A percentile compares a stretch with the other conserved stretches of the same genome.
Evolutionary conservation across 2,329 filamentous ascomycete species (phyloP).

Genomic region (Sclerotinia trifoliorum): DNA sequence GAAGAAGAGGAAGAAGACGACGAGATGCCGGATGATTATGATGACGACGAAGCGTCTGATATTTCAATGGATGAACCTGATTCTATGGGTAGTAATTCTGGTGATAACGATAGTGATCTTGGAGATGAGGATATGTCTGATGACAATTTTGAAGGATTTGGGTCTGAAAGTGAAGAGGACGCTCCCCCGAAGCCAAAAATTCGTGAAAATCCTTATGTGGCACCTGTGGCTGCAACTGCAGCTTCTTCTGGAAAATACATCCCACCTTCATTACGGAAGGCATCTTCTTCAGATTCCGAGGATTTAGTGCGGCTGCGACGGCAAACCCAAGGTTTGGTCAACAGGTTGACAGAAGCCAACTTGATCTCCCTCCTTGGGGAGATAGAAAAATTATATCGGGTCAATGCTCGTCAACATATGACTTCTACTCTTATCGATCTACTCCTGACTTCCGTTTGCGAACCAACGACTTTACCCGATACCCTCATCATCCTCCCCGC

Average conservation of each 20-base stretch:
- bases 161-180: slow-evolving; percentile 42
- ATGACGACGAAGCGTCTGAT: slow-evolving; percentile 39
- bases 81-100: slow-evolving; percentile 36
- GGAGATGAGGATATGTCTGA: slow-evolving; percentile 43
- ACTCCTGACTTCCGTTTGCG: slow-evolving; percentile 75
- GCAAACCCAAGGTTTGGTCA: slow-evolving; percentile 84
- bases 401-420: slow-evolving; percentile 83
- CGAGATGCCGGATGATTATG: slow-evolving; percentile 36
- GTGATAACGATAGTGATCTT: slow-evolving; percentile 32
- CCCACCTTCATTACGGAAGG: slow-evolving; percentile 76
- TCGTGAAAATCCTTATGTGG: slow-evolving; percentile 85
- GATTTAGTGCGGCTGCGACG: slow-evolving; percentile 67
- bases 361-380: slow-evolving; percentile 80
- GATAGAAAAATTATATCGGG: slow-evolving; percentile 78
- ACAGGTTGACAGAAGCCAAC: slow-evolving; percentile 89
- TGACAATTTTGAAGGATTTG: slow-evolving; percentile 43
- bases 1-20: slow-evolving; percentile 32
- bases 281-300: slow-evolving; percentile 63
- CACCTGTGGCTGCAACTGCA: slow-evolving; percentile 55
- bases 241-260: slow-evolving; percentile 73
- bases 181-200: slow-evolving; percentile 46
- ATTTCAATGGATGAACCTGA: slow-evolving; percentile 36
- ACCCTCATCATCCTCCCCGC: slow-evolving; percentile 89
- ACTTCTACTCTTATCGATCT: slow-evolving; percentile 77
- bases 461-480: slow-evolving; percentile 75